Evolutionary conservation across 805 yeast genomes (phyloP).

Genomic region (Candida dendrica): DNA sequence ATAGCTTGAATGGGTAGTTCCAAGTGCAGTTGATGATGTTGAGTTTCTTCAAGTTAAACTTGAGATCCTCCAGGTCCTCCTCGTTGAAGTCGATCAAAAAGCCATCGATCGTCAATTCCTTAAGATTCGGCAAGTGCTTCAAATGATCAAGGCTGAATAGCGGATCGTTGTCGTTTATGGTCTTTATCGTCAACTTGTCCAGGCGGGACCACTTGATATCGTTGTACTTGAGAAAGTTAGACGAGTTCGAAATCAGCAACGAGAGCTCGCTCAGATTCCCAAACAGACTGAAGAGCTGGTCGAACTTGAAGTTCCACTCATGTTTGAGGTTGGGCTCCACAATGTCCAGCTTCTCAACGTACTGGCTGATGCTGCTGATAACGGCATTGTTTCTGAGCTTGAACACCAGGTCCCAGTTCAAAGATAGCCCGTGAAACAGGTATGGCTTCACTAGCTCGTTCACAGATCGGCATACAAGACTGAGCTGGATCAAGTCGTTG

Average conservation of each 20-base stretch:
- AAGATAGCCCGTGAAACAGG: slow-evolving; percentile 6
- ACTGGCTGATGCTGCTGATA: neutral
- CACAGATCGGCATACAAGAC: slow-evolving; percentile 3
- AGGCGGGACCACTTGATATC: slow-evolving; percentile 5
- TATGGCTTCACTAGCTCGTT: slow-evolving; percentile 14
- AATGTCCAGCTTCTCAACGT: slow-evolving; percentile 21
- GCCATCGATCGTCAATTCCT: slow-evolving; percentile 27
- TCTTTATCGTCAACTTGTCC: slow-evolving; percentile 14
- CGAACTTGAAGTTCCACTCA: slow-evolving; percentile 29
- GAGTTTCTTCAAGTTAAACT: slow-evolving; percentile 20
- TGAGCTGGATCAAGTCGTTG: slow-evolving; percentile 9
- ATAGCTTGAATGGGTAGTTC: slow-evolving; percentile 47
- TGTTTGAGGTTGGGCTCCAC: slow-evolving; percentile 21
- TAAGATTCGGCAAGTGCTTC: slow-evolving; percentile 26
- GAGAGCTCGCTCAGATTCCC: slow-evolving; percentile 16
- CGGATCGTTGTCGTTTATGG: slow-evolving; percentile 16
- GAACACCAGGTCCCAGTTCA: slow-evolving; percentile 11
- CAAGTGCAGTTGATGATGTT: slow-evolving; percentile 41
- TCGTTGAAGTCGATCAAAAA: slow-evolving; percentile 38
- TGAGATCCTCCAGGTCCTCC: slow-evolving; percentile 16
- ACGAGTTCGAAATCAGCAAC: slow-evolving; percentile 21
- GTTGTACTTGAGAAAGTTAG: slow-evolving; percentile 27
- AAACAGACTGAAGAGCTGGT: slow-evolving; percentile 16
- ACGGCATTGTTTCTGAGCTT: neutral
- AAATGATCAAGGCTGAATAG: slow-evolving; percentile 39